Percentiles rank a stretch among this genome's conserved stretches.
These are phyloP conservation scores for Ensete glaucum DNA, from an alignment of 176 grass and related monocot genomes.

Conservation along the genomic window DNA sequence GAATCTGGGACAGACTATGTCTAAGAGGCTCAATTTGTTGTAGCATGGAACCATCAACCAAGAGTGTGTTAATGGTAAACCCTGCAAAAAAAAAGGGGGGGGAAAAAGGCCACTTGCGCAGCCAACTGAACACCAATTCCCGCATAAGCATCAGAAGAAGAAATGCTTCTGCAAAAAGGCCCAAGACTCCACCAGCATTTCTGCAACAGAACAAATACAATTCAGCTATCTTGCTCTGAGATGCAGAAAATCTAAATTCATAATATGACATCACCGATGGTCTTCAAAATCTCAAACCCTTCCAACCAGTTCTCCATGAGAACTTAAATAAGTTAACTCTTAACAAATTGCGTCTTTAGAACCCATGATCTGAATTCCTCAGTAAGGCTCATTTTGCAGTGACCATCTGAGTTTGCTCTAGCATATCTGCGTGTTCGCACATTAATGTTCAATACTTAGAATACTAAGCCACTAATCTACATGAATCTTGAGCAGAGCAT, in stretches of 20 bases:
- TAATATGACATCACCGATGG: constrained; percentile 29
- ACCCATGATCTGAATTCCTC: constrained; percentile 54
- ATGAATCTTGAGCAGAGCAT: constrained; percentile 26
- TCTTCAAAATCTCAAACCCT: constrained; percentile 34
- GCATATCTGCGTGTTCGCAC: constrained; percentile 65
- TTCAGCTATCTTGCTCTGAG: constrained; percentile 49
- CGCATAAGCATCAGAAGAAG: constrained; percentile 38
- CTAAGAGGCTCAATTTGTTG: background rate
- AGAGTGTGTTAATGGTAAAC: constrained; percentile 21
- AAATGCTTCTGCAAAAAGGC: constrained; percentile 61
- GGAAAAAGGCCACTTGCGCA: constrained; percentile 27
- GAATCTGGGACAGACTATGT: background rate
- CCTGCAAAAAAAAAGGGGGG: constrained; percentile 24
- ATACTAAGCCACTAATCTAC: constrained; percentile 10
- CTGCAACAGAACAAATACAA: constrained; percentile 80
- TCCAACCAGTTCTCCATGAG: constrained; percentile 17
- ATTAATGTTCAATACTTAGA: constrained; percentile 75
- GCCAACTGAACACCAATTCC: constrained; percentile 28
- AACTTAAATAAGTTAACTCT: constrained; percentile 34
- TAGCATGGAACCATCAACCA: constrained; percentile 12
- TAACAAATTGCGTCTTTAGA: constrained; percentile 31
- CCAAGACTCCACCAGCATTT: constrained; percentile 57
- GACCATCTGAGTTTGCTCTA: constrained; percentile 64
- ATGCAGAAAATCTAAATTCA: constrained; percentile 40
- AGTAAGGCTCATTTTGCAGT: constrained; percentile 54